Evolutionary conservation across 257 asterid species (phyloP), one percentile per base, ranked within the genome.

Genomic region (Thymus quinquecostatus): DNA sequence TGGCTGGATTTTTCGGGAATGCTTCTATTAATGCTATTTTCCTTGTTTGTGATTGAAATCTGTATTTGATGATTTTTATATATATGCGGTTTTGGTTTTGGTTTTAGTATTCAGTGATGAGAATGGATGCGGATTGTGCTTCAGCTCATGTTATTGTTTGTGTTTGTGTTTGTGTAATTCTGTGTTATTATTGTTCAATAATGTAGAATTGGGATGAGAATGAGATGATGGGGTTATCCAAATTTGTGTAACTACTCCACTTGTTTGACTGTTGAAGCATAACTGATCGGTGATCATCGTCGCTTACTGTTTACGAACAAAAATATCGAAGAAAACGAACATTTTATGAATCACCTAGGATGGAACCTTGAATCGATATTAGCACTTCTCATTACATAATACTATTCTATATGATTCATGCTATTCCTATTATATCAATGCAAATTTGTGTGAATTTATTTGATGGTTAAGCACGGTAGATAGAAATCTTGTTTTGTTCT

Each of bases 51-150:
- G 14, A 38, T 60, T 48, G 55, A 58, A 71, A 73, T 63, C 60
- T 69, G 69, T 68, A 68, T 60, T 68, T 68, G 44, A 28, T 27
- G 40, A 21, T 21, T 21, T 21, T 21, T 21, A 21, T 21, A 36
- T 60, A 36, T 60, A 32, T 50, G 7, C 68, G 77, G 53, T 61
- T 66, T 66, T 29, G 38, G 21, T 21, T 21, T 21, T 21, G 21
- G 21, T 21, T 21, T 21, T 49, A 58, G 5, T 33, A 51, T 3
- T 41, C 51, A 67, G 60, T 64, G 40, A 51, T 64, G 59, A 54
- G 60, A 69, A 57, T 60, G 61, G 75, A 71, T 67, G 83, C 64
- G 60, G 72, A 47, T 67, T 62, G 78, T 66, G 38, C 0, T 43
- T 8, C 10, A 45, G 50, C 13, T 0, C 12, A 48, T 4, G 53